Conservation (phyloP, 2,329 filamentous ascomycete genomes). For the Xenosphaeropsis pyriputrescens region DNA sequence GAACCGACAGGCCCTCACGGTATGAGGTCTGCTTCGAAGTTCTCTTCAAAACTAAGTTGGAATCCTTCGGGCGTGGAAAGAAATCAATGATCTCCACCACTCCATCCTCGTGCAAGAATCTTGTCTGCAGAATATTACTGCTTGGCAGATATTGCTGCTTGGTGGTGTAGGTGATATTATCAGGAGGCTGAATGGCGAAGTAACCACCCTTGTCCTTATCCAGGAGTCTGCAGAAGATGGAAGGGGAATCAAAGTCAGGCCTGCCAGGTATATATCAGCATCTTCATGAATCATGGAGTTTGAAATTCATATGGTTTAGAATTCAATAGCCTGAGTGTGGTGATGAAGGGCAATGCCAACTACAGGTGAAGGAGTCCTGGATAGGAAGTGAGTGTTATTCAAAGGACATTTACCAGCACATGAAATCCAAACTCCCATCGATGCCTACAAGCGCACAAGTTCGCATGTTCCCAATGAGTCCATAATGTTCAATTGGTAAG, state of each 20-base stretch:
- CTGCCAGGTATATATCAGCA: constrained; percentile 19
- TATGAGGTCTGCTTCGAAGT: constrained; percentile 33
- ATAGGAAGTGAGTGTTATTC: not conserved
- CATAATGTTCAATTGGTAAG: constrained; percentile 55
- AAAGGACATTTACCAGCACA: constrained; percentile 49
- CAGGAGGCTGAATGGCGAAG: constrained; percentile 49
- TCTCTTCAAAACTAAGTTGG: constrained; percentile 31
- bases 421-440: constrained; percentile 60
- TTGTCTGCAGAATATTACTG: constrained; percentile 61
- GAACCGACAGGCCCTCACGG: constrained; percentile 35
- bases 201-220: constrained; percentile 64
- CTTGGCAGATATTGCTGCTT: constrained; percentile 69
- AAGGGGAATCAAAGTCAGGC: constrained; percentile 69
- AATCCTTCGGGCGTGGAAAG: constrained; percentile 54
- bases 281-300: constrained; percentile 2
- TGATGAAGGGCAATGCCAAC: too few relatives aligned
- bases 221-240: constrained; percentile 58
- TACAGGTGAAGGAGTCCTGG: not conserved
- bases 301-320: constrained; percentile 9
- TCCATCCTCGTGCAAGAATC: constrained; percentile 64
- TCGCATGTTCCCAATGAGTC: constrained; percentile 68
- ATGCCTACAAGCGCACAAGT: constrained; percentile 64
- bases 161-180: constrained; percentile 40
- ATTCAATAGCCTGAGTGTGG: too few relatives aligned
- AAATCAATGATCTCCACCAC: constrained; percentile 63